A percentile compares a stretch with the other conserved stretches of the same genome.
Conservation (phyloP, 2,329 filamentous ascomycete genomes). For the Dactylellina parvicollis region DNA sequence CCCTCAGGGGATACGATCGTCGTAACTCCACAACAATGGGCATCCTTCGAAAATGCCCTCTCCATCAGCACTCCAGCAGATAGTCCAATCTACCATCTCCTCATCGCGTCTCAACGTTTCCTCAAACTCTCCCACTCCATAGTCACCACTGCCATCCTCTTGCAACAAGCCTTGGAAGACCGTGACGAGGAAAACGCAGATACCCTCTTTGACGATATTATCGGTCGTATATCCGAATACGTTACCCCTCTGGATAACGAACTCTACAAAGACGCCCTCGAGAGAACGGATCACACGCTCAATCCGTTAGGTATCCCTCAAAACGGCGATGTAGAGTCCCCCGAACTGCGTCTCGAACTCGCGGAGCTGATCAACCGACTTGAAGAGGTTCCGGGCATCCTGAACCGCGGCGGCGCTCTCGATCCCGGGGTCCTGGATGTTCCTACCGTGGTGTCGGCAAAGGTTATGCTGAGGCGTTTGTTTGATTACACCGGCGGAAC, state of each 20-base stretch:
- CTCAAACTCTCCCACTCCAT: neutral
- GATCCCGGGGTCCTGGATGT: neutral
- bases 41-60: conserved; percentile 7
- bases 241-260: conserved; percentile 10
- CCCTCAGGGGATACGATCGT: conserved; percentile 2
- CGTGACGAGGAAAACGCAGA: neutral
- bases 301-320: neutral
- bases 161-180: neutral
- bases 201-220: neutral
- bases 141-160: neutral
- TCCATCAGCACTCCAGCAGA: neutral
- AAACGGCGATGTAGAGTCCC: neutral
- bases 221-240: neutral
- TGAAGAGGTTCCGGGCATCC: conserved; percentile 2
- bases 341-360: neutral
- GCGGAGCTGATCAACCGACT: neutral
- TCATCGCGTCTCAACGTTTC: conserved; percentile 1
- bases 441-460: neutral
- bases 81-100: conserved; percentile 11
- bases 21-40: conserved; percentile 2
- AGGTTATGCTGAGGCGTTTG: neutral
- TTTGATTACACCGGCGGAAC: conserved; percentile 13
- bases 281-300: neutral
- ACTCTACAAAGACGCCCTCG: neutral
- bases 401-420: conserved; percentile 16